phyloP scores from a whole-genome alignment of 306 rosid genomes.

The Lablab purpureus region DNA sequence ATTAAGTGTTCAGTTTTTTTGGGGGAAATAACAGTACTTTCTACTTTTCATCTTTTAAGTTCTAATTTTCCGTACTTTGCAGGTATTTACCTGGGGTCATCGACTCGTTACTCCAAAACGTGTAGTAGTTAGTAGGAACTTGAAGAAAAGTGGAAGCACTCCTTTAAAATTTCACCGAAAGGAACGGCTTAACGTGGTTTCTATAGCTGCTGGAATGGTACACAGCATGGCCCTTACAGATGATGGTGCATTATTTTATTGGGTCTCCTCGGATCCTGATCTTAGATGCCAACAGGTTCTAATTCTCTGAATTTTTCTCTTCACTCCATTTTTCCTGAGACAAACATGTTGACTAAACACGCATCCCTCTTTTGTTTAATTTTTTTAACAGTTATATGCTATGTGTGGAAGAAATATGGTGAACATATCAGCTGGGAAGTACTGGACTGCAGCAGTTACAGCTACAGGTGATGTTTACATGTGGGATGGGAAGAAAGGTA shows the following conservation, averaged over 20 bases:
- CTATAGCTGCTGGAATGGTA: slow-evolving; percentile 87
- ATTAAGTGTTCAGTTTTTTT: background rate
- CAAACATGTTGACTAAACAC: slow-evolving; percentile 26
- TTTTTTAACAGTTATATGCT: slow-evolving; percentile 64
- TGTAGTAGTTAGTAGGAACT: slow-evolving; percentile 80
- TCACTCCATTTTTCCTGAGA: slow-evolving; percentile 24
- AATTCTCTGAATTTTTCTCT: slow-evolving; percentile 26
- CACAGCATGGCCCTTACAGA: slow-evolving; percentile 87
- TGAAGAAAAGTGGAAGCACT: slow-evolving; percentile 81
- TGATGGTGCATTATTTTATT: slow-evolving; percentile 89
- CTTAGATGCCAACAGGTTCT: slow-evolving; percentile 91
- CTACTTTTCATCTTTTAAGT: slow-evolving; percentile 30
- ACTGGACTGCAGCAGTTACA: slow-evolving; percentile 89
- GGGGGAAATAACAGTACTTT: background rate
- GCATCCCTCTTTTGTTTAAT: background rate
- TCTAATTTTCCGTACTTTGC: slow-evolving; percentile 45
- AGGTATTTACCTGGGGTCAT: slow-evolving; percentile 99
- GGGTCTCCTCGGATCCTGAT: slow-evolving; percentile 92
- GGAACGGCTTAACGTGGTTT: slow-evolving; percentile 79
- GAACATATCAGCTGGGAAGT: slow-evolving; percentile 89
- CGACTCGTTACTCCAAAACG: slow-evolving; percentile 92
- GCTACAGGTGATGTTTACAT: slow-evolving; percentile 86
- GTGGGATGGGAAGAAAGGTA: slow-evolving; percentile 94
- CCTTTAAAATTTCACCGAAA: slow-evolving; percentile 84
- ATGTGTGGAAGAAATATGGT: slow-evolving; percentile 76